Evolutionary conservation across 2,329 filamentous ascomycete species (phyloP), one percentile per base, ranked within the genome.

Genomic region (Stenocarpella maydis): DNA sequence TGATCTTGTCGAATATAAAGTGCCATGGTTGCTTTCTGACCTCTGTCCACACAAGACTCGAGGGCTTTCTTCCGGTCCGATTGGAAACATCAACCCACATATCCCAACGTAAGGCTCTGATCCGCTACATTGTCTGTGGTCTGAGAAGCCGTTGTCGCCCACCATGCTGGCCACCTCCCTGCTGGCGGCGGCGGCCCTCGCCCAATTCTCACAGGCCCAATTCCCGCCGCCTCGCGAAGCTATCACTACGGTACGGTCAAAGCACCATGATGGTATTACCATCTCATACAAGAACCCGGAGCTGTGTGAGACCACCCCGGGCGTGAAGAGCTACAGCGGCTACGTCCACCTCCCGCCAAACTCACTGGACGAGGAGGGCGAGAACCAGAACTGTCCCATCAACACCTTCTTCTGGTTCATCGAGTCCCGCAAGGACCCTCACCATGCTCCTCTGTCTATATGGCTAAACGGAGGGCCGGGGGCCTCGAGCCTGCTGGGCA

Each of bases 351-450:
- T 90, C 4, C 86, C 86, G 2, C 82, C 83, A 2, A 81, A 80
- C 34, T 78, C 82, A 1, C 72, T 82, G 53, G 73, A 76, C 37
- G 71, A 71, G 60, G 50, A 53, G 31, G 72, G 68, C n/a, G 65
- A 69, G 60, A 45, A 49, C 15, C 71, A 80, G 31, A 73, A 78
- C 43, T 86, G 88, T 73, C 77, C 86, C 71, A 87, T 88, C 75
- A 89, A 89, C 74, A 87, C 86, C n/a, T 90, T 90, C 77, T 91
- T 90, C 78, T 89, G 88, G 87, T 90, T 89, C 74, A 86, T 90
- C 71, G 87, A 90, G 74, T 81, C 88, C 17, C 82, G 86, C 52
- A 65, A 66, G 58, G 60, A 69, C 45, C 70, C 75, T 31, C 55
- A 65, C 24, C 70, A 64, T 47, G 71, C 71, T 26, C 71, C 71